phyloP scores from a whole-genome alignment of 495 filamentous ascomycete genomes.

The Aspergillus mulundensis region DNA sequence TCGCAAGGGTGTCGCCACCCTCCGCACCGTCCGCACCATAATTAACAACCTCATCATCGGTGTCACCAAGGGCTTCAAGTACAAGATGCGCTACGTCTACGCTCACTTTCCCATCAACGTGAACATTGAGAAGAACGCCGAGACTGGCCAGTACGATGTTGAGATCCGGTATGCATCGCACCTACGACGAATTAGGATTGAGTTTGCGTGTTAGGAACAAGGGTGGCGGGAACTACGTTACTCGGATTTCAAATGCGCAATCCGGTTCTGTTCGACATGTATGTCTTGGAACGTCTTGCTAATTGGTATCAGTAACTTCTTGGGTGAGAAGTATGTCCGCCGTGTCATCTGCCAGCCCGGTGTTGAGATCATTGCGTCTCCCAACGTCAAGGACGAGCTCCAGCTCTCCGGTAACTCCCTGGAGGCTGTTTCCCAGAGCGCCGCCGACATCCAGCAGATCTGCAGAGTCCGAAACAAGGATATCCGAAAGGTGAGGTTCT shows the following conservation, averaged over 20 bases:
- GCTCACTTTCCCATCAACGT: constrained; percentile 99
- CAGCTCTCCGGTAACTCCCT: constrained; percentile 88
- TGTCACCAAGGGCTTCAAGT: constrained; percentile 98
- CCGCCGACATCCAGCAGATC: constrained; percentile 98
- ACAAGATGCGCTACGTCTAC: constrained; percentile 99
- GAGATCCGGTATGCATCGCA: constrained; percentile 82
- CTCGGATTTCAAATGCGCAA: neutral
- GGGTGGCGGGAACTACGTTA: neutral
- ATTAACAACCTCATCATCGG: constrained; percentile 98
- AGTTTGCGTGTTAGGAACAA: neutral
- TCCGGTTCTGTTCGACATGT: neutral
- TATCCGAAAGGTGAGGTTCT: constrained; percentile 86
- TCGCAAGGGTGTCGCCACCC: constrained; percentile 95
- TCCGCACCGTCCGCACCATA: constrained; percentile 93
- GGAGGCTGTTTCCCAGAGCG: constrained; percentile 93
- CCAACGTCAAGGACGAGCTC: constrained; percentile 95
- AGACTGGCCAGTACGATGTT: constrained; percentile 82
- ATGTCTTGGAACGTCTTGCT: constrained; percentile 9
- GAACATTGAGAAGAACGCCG: constrained; percentile 93
- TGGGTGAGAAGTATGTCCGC: constrained; percentile 99
- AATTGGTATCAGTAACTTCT: constrained; percentile 72
- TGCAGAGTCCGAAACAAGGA: constrained; percentile 99
- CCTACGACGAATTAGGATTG: neutral
- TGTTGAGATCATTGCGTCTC: constrained; percentile 83
- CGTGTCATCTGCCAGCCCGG: constrained; percentile 80